phyloP scores from a whole-genome alignment of 2,329 filamentous ascomycete species.

The Apiospora phragmitis region DNA sequence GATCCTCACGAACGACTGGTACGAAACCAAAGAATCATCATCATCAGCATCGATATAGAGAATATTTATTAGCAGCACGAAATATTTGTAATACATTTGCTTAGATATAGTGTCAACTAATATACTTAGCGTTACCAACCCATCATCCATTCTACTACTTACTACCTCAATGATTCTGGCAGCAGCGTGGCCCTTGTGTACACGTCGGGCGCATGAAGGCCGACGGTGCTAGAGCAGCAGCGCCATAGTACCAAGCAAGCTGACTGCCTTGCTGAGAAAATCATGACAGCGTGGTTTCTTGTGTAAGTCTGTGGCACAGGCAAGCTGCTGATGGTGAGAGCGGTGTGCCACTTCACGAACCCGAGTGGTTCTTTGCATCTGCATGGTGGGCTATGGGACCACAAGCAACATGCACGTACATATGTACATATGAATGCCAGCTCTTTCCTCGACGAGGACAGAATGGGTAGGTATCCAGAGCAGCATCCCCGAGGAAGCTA shows the following conservation, averaged over 20 bases:
- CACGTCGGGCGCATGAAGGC: not conserved
- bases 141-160: not conserved
- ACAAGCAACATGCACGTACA: too few species aligned
- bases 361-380: too few species aligned
- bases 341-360: too few species aligned
- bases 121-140: not conserved
- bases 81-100: not conserved
- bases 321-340: too few species aligned
- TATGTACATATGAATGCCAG: too few species aligned
- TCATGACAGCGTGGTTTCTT: not conserved
- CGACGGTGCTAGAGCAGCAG: too few species aligned
- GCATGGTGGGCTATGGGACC: too few species aligned
- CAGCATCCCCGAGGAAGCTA: too few species aligned
- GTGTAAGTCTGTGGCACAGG: not conserved
- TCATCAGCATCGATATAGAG: not conserved
- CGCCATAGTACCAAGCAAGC: not conserved
- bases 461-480: too few species aligned
- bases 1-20: constrained; percentile 3
- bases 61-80: not conserved
- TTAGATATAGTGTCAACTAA: not conserved
- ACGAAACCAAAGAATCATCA: not conserved
- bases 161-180: not conserved
- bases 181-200: not conserved
- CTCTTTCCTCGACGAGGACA: too few species aligned
- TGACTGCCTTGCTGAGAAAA: not conserved